Evolutionary conservation across 768 basidiomycete genomes (phyloP).

Genomic region (Boletellus ananiceps): DNA sequence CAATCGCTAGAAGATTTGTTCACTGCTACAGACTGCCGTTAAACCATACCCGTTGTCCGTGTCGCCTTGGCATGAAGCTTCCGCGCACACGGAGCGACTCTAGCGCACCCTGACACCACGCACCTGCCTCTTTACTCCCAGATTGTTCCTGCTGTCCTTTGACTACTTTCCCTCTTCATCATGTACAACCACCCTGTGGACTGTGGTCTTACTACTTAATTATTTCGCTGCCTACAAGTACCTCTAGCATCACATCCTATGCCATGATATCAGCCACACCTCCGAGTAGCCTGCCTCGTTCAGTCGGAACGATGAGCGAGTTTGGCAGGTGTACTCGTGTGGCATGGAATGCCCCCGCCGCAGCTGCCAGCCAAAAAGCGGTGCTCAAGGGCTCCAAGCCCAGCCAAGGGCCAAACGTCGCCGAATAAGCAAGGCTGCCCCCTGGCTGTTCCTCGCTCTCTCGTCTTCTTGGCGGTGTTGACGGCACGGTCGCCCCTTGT

Average conservation of each 20-base stretch:
- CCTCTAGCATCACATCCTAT: conserved; percentile 5
- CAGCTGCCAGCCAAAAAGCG: no score
- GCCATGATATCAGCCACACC: conserved; percentile 3
- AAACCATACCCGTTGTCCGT: conserved; percentile 6
- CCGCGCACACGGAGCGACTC: not conserved
- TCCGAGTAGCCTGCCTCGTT: not conserved
- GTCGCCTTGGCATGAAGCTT: not conserved
- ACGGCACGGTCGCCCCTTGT: no score
- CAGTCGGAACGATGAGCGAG: not conserved
- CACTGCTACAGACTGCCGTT: not conserved
- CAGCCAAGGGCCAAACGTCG: no score
- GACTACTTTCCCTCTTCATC: conserved; percentile 8
- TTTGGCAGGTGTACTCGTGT: no score
- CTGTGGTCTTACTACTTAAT: conserved; percentile 14
- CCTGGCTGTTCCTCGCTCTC: no score
- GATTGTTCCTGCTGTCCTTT: not conserved
- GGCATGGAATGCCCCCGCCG: no score
- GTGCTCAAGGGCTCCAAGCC: no score
- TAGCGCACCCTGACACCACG: not conserved
- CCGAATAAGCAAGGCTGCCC: no score
- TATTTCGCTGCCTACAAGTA: conserved; percentile 19
- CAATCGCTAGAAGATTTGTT: not conserved
- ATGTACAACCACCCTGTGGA: conserved; percentile 15
- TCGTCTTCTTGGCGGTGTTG: no score
- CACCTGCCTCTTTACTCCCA: not conserved